Evolutionary conservation across 768 basidiomycete species (phyloP).

Genomic region (Leucosporidium yakuticum): DNA sequence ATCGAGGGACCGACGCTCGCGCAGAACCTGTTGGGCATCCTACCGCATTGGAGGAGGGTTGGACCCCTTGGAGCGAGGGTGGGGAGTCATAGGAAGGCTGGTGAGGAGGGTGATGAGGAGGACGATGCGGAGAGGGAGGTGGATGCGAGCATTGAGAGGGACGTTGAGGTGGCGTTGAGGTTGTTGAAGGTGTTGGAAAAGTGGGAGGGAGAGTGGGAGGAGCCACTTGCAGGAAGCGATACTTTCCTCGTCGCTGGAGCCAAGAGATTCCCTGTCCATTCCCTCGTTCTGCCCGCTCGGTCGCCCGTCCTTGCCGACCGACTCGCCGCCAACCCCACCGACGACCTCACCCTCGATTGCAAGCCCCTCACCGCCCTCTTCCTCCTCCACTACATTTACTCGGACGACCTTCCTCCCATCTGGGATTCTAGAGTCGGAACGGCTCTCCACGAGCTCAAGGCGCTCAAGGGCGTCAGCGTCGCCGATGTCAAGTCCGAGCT

Average conservation of each 20-base stretch:
- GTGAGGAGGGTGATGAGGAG: slow-evolving; percentile 3
- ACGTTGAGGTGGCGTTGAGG: slow-evolving; percentile 28
- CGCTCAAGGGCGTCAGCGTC: slow-evolving; percentile 17
- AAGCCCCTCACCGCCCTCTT: slow-evolving; percentile 65
- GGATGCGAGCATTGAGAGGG: slow-evolving; percentile 23
- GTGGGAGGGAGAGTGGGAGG: slow-evolving; percentile 37
- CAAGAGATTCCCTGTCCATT: slow-evolving; percentile 56
- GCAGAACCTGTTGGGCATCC: slow-evolving; percentile 60
- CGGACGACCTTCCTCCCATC: slow-evolving; percentile 70
- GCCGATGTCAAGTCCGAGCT: not conserved
- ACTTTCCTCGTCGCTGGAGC: slow-evolving; percentile 49
- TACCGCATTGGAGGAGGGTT: slow-evolving; percentile 53
- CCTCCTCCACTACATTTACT: slow-evolving; percentile 77
- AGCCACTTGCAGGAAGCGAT: slow-evolving; percentile 54
- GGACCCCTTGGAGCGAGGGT: slow-evolving; percentile 31
- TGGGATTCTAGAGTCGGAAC: slow-evolving; percentile 70
- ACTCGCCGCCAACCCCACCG: slow-evolving; percentile 5
- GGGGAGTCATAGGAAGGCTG: slow-evolving; percentile 38
- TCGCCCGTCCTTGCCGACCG: slow-evolving; percentile 48
- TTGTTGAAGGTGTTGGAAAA: slow-evolving; percentile 7
- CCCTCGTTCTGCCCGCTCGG: slow-evolving; percentile 60
- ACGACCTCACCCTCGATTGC: slow-evolving; percentile 49
- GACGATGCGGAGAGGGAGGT: slow-evolving; percentile 29
- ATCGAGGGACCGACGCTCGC: slow-evolving; percentile 56
- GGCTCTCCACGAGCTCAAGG: slow-evolving; percentile 44